phyloP scores from a whole-genome alignment of 305 asterid species.

The Solanum hybrid region DNA sequence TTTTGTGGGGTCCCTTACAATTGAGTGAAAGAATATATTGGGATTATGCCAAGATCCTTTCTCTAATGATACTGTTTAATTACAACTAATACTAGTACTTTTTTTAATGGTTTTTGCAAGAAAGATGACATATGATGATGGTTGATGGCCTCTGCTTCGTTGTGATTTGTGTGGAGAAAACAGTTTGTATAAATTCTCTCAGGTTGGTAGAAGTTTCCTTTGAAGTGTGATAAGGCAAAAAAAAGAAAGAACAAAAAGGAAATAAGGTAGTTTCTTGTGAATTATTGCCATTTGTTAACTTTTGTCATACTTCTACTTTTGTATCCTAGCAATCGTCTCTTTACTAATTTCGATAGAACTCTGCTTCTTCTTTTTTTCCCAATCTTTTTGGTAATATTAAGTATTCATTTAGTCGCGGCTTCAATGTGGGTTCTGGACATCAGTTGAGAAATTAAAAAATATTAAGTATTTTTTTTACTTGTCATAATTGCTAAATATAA shows the following conservation, averaged over 20 bases:
- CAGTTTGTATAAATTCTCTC: background rate
- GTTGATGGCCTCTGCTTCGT: background rate
- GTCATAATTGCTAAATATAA: background rate
- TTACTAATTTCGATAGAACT: background rate
- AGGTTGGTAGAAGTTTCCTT: background rate
- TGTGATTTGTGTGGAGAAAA: background rate
- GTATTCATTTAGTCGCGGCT: background rate
- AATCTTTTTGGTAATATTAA: background rate
- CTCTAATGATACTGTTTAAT: background rate
- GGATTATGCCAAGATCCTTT: conserved; percentile 6
- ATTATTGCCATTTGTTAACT: background rate
- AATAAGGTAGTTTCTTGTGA: background rate
- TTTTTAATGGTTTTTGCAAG: background rate
- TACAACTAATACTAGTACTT: background rate
- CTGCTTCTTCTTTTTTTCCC: background rate
- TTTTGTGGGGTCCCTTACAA: conserved; percentile 1
- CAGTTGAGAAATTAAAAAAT: background rate
- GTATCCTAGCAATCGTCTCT: background rate
- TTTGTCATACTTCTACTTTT: background rate
- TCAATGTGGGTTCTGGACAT: accelerated
- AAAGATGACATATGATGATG: background rate
- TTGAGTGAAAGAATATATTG: conserved; percentile 1
- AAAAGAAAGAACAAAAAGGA: background rate
- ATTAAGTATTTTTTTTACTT: background rate
- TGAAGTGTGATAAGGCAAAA: background rate